Base-by-base conservation (phyloP, 768 basidiomycete genomes). In the Russula brevipes region DNA sequence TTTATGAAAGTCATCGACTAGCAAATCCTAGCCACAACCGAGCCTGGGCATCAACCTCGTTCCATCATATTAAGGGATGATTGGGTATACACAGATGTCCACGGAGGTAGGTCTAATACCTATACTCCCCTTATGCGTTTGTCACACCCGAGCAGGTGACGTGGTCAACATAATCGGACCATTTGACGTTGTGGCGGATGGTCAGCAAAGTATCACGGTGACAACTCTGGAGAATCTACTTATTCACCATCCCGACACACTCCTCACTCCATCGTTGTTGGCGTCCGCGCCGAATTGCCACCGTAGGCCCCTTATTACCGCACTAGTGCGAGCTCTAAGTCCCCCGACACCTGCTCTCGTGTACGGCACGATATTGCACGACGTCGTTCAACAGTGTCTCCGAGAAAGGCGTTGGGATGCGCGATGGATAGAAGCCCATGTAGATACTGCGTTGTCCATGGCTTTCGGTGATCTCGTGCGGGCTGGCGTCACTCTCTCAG, bases 301-400 rank as follows among this genome's bases (percentile, higher is more conserved):
- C 24, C 87, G 97, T 10, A 91, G 88, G 73, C 91, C 96, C 0
- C 78, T 98, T n/a, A 76, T 99, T 36, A 85, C 84, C 46, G 76
- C 78, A 47, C 77, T 87, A 56, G 74, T 88, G 47, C 84, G 82
- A 44, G 81, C 85, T 0, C 76, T 80, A 0, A 82, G 81, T 6
- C 85, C 87, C 63, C 75, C 76, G 14, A 84, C 86, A 0, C 86
- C 89, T 2, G 79, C 87, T 5, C 78, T 91, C 11, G 79, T 96
- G 0, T 98, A 94, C 85, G 97, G 97, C 42, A 97, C 88, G 69
- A 85, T 98, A 74, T 81, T 97, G 5, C 97, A 99, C 69, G 87
- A 93, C 67, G 86, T 98, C 39, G 84, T 97, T 77, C 94, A 98
- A 71, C 76, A 80, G 0, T 94, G 91, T 68, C 76, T 98, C 56